Percentiles rank a stretch among this genome's conserved stretches.
Conservation (phyloP, 805 yeast species). For the Candida gorgasii region DNA sequence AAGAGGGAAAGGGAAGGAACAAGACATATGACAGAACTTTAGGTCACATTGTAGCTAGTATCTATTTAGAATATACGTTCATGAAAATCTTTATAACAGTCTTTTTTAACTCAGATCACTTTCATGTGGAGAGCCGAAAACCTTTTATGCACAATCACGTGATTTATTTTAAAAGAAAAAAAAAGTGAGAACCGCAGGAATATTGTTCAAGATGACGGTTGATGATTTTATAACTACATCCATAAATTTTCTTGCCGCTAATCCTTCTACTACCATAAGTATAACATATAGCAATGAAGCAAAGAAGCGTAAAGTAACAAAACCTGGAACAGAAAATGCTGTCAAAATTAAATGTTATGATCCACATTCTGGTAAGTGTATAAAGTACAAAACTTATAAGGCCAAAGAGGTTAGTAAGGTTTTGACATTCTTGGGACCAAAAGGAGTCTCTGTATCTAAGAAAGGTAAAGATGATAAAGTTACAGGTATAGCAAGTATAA, state of each 20-base stretch:
- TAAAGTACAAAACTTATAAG: conserved; percentile 58
- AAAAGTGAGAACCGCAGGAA: not conserved
- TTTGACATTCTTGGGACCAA: conserved; percentile 72
- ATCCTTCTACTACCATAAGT: conserved; percentile 37
- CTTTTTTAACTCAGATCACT: not conserved
- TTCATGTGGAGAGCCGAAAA: too few species aligned
- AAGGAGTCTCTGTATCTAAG: conserved; percentile 42
- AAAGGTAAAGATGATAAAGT: conserved; percentile 18
- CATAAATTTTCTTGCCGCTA: conserved; percentile 33
- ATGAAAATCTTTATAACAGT: not conserved
- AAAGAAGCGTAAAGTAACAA: conserved; percentile 21
- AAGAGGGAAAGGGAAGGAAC: too few species aligned
- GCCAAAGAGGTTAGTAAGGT: conserved; percentile 74
- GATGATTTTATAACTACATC: conserved; percentile 16
- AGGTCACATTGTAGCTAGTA: not conserved
- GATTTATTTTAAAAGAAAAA: not conserved
- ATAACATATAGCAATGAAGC: conserved; percentile 36
- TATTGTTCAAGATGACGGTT: conserved; percentile 6
- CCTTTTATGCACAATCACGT: conserved; percentile 1
- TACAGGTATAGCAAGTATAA: conserved; percentile 40
- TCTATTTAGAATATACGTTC: not conserved
- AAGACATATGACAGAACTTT: not conserved
- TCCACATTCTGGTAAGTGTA: conserved; percentile 61
- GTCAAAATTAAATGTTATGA: conserved; percentile 64
- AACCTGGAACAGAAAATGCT: conserved; percentile 21